These are phyloP conservation scores for Tolypocladium tropicale DNA, from an alignment of 2,329 filamentous ascomycete genomes.

Conservation along the genomic window DNA sequence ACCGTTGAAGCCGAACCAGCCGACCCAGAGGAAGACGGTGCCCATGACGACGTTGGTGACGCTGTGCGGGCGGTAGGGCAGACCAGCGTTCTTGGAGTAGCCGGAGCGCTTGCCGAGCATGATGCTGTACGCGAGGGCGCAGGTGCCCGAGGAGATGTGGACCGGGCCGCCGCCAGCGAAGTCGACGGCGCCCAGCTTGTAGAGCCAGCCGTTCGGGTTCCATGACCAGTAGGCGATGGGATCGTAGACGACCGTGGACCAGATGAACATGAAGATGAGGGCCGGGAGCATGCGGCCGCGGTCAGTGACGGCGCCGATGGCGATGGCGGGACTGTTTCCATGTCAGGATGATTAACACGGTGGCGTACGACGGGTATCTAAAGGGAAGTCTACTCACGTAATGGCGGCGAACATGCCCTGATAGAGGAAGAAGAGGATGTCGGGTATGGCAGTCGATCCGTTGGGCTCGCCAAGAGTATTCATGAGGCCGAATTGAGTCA, in stretches of 20 bases:
- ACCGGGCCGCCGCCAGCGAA: slow-evolving; percentile 69
- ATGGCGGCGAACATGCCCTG: slow-evolving; percentile 86
- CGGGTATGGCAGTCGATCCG: slow-evolving; percentile 61
- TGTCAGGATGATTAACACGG: neutral
- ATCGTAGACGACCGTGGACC: slow-evolving; percentile 62
- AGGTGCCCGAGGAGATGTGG: slow-evolving; percentile 62
- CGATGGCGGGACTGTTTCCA: slow-evolving; percentile 37
- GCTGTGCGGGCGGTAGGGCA: slow-evolving; percentile 62
- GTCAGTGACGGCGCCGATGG: slow-evolving; percentile 50
- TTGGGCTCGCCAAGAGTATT: slow-evolving; percentile 68
- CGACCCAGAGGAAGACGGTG: slow-evolving; percentile 76
- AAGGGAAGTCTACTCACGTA: slow-evolving; percentile 50
- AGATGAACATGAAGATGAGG: slow-evolving; percentile 59
- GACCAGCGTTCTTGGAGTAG: slow-evolving; percentile 49
- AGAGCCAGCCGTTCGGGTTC: slow-evolving; percentile 65
- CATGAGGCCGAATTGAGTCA: slow-evolving; percentile 73
- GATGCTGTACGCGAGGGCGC: slow-evolving; percentile 61
- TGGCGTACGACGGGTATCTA: too few relatives aligned
- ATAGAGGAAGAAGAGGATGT: slow-evolving; percentile 76
- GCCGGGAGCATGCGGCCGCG: slow-evolving; percentile 52
- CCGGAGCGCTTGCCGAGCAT: slow-evolving; percentile 62
- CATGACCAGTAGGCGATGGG: slow-evolving; percentile 70
- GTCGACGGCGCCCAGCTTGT: slow-evolving; percentile 57
- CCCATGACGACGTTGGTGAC: slow-evolving; percentile 65
- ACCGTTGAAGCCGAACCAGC: slow-evolving; percentile 95